Evolutionary conservation across 2,329 filamentous ascomycete genomes (phyloP).

Genomic region (Pseudopyrenochaeta lycopersici): DNA sequence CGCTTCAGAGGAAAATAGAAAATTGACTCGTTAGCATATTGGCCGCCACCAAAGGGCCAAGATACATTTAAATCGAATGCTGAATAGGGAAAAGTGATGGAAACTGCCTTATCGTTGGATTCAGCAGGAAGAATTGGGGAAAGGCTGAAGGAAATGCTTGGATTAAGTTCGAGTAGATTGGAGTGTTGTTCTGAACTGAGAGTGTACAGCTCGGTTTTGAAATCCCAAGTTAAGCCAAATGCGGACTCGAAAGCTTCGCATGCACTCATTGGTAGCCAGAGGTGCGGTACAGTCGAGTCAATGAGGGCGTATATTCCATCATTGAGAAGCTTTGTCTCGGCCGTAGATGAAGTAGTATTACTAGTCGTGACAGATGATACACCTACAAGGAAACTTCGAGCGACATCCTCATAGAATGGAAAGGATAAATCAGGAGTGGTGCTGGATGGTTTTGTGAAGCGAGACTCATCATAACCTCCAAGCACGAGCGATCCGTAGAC

Average conservation of each 20-base stretch:
- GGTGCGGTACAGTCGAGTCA: constrained; percentile 56
- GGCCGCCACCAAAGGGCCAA: constrained; percentile 61
- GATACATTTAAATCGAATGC: constrained; percentile 55
- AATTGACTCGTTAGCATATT: constrained; percentile 51
- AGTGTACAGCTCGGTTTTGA: constrained; percentile 36
- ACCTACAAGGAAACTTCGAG: constrained; percentile 22
- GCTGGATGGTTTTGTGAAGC: constrained; percentile 27
- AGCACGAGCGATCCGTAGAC: constrained; percentile 20
- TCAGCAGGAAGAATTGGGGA: neutral
- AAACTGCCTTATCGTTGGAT: constrained; percentile 35
- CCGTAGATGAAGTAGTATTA: constrained; percentile 37
- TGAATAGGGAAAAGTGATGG: constrained; percentile 53
- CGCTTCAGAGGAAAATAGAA: constrained; percentile 73
- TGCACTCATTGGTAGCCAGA: constrained; percentile 44
- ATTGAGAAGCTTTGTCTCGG: constrained; percentile 19
- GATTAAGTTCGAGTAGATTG: constrained; percentile 31
- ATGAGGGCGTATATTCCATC: constrained; percentile 59
- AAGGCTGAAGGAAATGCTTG: constrained; percentile 39
- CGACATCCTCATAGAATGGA: constrained; percentile 24
- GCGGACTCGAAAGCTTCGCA: constrained; percentile 44
- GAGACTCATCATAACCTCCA: constrained; percentile 23
- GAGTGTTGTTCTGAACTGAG: constrained; percentile 36
- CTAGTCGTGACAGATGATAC: constrained; percentile 24
- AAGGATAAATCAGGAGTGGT: constrained; percentile 25
- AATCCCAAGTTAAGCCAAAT: constrained; percentile 44